Percentiles rank a stretch among this genome's conserved stretches.
Conservation (phyloP, 345 rosid species). For the Bretschneidera sinensis region DNA sequence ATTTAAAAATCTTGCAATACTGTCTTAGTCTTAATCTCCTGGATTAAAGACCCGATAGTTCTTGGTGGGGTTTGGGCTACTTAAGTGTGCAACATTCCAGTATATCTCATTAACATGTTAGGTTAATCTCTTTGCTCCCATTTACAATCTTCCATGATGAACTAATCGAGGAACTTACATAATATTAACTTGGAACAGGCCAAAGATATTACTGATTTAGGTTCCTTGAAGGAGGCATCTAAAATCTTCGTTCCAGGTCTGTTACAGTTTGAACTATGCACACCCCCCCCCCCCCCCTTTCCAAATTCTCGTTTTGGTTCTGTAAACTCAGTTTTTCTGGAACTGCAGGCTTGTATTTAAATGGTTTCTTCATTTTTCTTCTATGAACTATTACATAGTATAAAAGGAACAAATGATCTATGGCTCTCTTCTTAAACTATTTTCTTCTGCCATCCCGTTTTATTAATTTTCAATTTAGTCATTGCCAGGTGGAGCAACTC, state of each 20-base stretch:
- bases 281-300: too few relatives aligned
- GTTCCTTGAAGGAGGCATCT: constrained; percentile 80
- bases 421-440: not conserved
- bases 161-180: constrained; percentile 10
- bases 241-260: constrained; percentile 84
- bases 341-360: not conserved
- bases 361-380: too few relatives aligned
- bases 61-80: not conserved
- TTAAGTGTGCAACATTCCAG: not conserved
- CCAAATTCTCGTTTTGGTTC: too few relatives aligned
- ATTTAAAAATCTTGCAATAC: too few relatives aligned
- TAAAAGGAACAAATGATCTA: not conserved
- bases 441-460: constrained; percentile 4
- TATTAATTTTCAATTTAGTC: constrained; percentile 3
- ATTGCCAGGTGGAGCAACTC: constrained; percentile 65
- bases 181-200: constrained; percentile 50
- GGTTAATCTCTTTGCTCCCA: not conserved
- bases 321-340: constrained; percentile 1
- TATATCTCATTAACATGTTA: not conserved
- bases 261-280: constrained; percentile 4
- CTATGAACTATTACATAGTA: not conserved
- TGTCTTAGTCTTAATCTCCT: too few relatives aligned
- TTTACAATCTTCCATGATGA: constrained; percentile 8
- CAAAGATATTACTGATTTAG: constrained; percentile 69
- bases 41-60: too few relatives aligned